Conservation (phyloP, 1,284 basidiomycete genomes). For the Ustilago nuda region DNA sequence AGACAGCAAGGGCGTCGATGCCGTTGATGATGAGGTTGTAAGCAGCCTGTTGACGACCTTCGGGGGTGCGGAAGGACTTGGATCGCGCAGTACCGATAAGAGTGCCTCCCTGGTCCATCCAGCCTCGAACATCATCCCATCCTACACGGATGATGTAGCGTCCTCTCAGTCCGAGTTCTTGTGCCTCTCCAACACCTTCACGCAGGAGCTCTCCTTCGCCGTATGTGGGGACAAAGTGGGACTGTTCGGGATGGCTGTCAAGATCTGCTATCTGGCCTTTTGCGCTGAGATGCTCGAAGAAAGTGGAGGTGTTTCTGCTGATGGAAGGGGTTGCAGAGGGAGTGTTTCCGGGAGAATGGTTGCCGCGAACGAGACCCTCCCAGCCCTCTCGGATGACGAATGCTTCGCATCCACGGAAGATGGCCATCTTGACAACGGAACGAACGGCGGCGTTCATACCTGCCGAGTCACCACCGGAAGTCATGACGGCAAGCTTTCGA, state of each 20-base stretch:
- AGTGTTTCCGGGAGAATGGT: conserved; percentile 64
- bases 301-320: conserved; percentile 42
- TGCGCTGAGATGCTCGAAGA: conserved; percentile 32
- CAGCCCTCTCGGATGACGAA: conserved; percentile 84
- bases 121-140: conserved; percentile 97
- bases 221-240: conserved; percentile 78
- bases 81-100: conserved; percentile 95
- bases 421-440: conserved; percentile 68
- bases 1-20: conserved; percentile 95
- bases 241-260: conserved; percentile 22
- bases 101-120: conserved; percentile 88
- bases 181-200: conserved; percentile 86
- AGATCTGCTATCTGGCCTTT: conserved; percentile 22
- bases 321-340: conserved; percentile 42
- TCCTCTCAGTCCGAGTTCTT: conserved; percentile 77
- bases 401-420: conserved; percentile 74
- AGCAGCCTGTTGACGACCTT: conserved; percentile 87
- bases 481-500: conserved; percentile 81
- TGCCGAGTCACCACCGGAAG: conserved; percentile 95
- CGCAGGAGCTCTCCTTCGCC: conserved; percentile 89
- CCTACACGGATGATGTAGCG: conserved; percentile 95
- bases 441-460: conserved; percentile 71
- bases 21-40: conserved; percentile 93
- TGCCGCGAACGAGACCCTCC: conserved; percentile 83
- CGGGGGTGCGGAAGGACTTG: conserved; percentile 83